Base-by-base conservation (phyloP, 2,329 filamentous ascomycete species). In the Grosmannia serpens region DNA sequence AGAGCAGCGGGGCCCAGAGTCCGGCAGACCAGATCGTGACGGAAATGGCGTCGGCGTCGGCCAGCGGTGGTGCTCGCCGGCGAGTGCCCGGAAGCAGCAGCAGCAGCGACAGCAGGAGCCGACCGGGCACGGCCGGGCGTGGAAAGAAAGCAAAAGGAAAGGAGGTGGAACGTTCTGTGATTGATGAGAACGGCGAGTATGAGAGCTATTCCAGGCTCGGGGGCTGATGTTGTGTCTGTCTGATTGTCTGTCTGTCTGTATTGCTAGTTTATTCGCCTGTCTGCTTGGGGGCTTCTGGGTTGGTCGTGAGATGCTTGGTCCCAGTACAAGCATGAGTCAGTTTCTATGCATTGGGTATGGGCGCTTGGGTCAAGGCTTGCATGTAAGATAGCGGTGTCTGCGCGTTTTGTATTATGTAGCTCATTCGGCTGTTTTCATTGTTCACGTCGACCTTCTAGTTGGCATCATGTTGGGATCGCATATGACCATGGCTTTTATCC, bases 61-160 rank as follows among this genome's bases (percentile, higher is more conserved):
- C n/a, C 47, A 44, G 51, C 55, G 13, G 27, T 11, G 27, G 22
- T 10, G 38, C 35, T 8, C 22, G 53, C 17, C 33, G 27, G 15
- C 17, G 54, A 5, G 27, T 20, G 38, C 13, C 15, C 9, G 31
- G 17, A 11, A 33, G 49, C 22, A 44, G n/a, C 15, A 49, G 70
- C 60, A 77, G 76, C 63, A 70, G 60, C 61, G 62, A 35, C 62
- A 67, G n/a, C 65, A 66, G 53, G 52, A 61, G 56, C 53, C 61
- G 53, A 29, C 38, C 38, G 9, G 56, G 61, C 5, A 52, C 52
- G 8, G 51, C 49, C 22, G 49, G 50, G 15, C 50, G 27, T n/a
- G 69, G 58, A 50, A 61, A 68, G 66, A 77, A 75, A 65, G 73
- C 73, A 1, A 82, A 82, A 64, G 78, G 75, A 1, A 81, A 79